Conservation (phyloP, 345 rosid species). For the Melaleuca alternifolia region DNA sequence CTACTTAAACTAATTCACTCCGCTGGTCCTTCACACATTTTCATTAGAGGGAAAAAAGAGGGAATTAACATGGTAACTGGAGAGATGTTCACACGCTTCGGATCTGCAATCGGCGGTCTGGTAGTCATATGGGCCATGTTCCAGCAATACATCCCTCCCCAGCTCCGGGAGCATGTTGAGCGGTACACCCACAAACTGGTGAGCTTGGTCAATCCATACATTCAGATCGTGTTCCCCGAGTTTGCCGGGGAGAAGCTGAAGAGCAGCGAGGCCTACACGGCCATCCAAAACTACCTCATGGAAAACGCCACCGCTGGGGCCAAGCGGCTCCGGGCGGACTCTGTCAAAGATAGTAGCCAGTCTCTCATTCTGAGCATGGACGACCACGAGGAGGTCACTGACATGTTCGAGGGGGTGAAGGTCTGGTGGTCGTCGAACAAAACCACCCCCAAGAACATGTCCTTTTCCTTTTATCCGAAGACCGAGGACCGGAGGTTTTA, state of each 20-base stretch:
- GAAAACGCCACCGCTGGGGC: slow-evolving; percentile 21
- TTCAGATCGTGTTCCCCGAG: slow-evolving; percentile 32
- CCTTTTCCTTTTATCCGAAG: slow-evolving; percentile 15
- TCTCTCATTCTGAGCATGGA: slow-evolving; percentile 33
- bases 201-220: slow-evolving; percentile 21
- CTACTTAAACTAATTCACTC: neutral
- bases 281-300: slow-evolving; percentile 32
- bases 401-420: slow-evolving; percentile 23
- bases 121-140: slow-evolving; percentile 12
- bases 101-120: slow-evolving; percentile 1
- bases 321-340: slow-evolving; percentile 39
- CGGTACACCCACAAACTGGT: slow-evolving; percentile 3
- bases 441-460: neutral
- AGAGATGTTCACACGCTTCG: neutral
- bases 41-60: neutral
- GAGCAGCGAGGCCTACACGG: slow-evolving; percentile 24
- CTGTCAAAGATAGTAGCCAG: slow-evolving; percentile 18
- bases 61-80: neutral
- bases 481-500: slow-evolving; percentile 25
- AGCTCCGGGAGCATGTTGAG: slow-evolving; percentile 5
- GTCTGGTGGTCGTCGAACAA: slow-evolving; percentile 32
- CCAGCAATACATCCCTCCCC: slow-evolving; percentile 18
- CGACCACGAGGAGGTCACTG: slow-evolving; percentile 30
- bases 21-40: neutral
- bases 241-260: slow-evolving; percentile 16